Base-by-base conservation (phyloP, 768 basidiomycete species). In the Sarcodon aspratus region DNA sequence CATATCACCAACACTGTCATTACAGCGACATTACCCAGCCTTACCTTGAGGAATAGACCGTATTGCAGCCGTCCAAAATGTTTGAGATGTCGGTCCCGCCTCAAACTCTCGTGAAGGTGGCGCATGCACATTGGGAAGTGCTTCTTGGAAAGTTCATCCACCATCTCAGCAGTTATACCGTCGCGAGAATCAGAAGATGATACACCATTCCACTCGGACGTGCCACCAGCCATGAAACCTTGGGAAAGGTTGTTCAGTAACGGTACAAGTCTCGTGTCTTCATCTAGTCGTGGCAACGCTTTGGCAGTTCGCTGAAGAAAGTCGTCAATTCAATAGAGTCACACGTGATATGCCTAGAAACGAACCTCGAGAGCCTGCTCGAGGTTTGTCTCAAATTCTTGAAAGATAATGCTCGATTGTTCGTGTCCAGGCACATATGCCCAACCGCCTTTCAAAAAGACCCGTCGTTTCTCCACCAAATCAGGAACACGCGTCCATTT, bases 41-140 rank as follows among this genome's bases (percentile, higher is more conserved):
- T 36, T 51, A 89, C 95, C 82, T 99, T 99, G 59, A 99, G 69
- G 70, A 99, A 99, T 33, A 99, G 65, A 1, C 88, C 90, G 58
- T 96, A 92, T 56, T 97, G 85, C 54, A 96, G 66, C 32, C 96
- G 73, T 9, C 87, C 95, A 64, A 81, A 88, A 63, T 99, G 93
- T 62, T 94, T 95, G 55, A 99, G 68, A 62, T 97, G 95, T 45
- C 79, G 76, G 61, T 91, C 86, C 54, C 75, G 69, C 52, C 76
- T 73, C 50, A 97, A 67, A 47, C 70, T 79, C 47, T 87, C 86
- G 59, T 97, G 93, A 47, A 96, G 67, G 55, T 82, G 83, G 45
- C 90, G 81, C 93, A 96, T 96, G 63, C 96, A 99, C 55, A 91
- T 69, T 1, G 96, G 96, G 76, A 91, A 98, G 61, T 97, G 91